Percentiles rank a stretch among this genome's conserved stretches.
These are phyloP conservation scores for Xylaria grammica DNA, from an alignment of 495 filamentous ascomycete species.

Conservation along the genomic window DNA sequence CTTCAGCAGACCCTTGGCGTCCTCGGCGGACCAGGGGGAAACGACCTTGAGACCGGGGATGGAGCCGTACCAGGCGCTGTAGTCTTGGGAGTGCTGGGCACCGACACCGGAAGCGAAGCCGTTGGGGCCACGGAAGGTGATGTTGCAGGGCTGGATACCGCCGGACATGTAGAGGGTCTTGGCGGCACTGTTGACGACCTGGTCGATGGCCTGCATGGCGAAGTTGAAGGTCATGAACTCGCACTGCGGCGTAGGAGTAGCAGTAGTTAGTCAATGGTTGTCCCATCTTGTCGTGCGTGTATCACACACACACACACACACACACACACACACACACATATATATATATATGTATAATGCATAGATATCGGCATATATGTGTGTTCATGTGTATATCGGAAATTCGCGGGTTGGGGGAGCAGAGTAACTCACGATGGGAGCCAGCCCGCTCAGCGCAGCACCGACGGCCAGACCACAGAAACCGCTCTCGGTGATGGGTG, in stretches of 20 bases:
- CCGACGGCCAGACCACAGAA: constrained; percentile 93
- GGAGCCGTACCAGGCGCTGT: constrained; percentile 97
- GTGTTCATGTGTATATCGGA: neutral
- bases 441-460: constrained; percentile 89
- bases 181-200: constrained; percentile 98
- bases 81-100: constrained; percentile 98
- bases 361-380: no score
- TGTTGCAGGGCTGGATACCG: constrained; percentile 98
- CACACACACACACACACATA: neutral
- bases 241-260: constrained; percentile 61
- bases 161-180: constrained; percentile 99
- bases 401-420: neutral
- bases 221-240: constrained; percentile 99
- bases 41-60: constrained; percentile 98
- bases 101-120: constrained; percentile 95
- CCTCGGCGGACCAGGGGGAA: constrained; percentile 91
- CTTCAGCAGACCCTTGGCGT: constrained; percentile 97
- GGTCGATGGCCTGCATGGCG: constrained; percentile 99
- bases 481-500: constrained; percentile 95
- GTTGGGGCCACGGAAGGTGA: constrained; percentile 98
- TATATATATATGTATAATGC: neutral
- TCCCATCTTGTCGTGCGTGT: neutral
- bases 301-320: neutral
- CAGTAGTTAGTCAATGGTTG: constrained; percentile 14
- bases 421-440: constrained; percentile 78